Evolutionary conservation across 225 moss, liverwort and hornwort species (phyloP), one percentile per base, ranked within the genome.

Genomic region (Rhytidiadelphus loreus): DNA sequence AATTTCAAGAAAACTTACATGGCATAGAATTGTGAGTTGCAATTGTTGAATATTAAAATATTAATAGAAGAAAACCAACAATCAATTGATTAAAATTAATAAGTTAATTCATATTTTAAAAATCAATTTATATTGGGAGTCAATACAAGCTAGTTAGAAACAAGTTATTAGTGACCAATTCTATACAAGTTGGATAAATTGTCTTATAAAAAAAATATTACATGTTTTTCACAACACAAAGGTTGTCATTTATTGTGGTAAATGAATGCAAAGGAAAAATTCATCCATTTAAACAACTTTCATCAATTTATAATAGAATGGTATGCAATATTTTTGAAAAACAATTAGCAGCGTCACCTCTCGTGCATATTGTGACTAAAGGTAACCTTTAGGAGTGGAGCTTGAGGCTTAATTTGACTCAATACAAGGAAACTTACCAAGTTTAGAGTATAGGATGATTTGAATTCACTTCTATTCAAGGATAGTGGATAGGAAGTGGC

Each of bases 371-470:
- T 48, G 11, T 48, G 11, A 48, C 11, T 9, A 11, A 48, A 48
- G 7, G 48, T 9, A 52, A 21, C 1, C 15, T 8, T 0, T 0
- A 15, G 9, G 15, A 76, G 1, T 22, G 1, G 14, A 76, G 22
- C 14, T 52, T 8, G 3, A 0, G 4, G 0, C 7, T 50, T 75
- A 8, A 50, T 32, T 50, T 75, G 50, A 50, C 3, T 75, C 19
- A 6, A 19, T 0, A 12, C 1, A 3, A 0, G 12, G 0, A 32
- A 74, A 32, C 1, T 4, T 48, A 21, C 20, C 0, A 32, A 7
- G 0, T 21, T 6, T 4, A 7, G 3, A 33, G 3, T 53, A 35
- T 8, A 50, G 8, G 52, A 3, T 50, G 8, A 52, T 58, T 12
- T 58, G 8, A 58, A 35, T 58, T 29, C 2, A 19, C 6, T 41